Conservation (phyloP, 257 asterid genomes). For the Fraxinus cuspidata region DNA sequence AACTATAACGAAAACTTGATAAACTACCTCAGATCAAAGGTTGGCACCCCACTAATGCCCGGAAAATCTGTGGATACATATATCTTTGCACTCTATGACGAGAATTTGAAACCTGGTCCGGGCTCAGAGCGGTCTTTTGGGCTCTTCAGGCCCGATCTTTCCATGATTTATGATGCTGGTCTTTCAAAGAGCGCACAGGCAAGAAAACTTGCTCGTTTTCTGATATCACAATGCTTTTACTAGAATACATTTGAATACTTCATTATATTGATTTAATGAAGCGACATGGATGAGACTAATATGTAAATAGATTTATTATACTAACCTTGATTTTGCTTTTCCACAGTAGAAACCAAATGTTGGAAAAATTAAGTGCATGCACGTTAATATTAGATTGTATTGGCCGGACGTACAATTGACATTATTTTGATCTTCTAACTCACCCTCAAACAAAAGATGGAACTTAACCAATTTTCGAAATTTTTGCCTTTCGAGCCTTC, state of each 20-base stretch:
- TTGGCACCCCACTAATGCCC: constrained; percentile 97
- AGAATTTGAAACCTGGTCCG: constrained; percentile 86
- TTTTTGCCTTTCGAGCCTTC: background rate
- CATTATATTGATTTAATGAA: background rate
- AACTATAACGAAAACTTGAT: constrained; percentile 87
- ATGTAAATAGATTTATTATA: no score
- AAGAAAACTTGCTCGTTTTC: background rate
- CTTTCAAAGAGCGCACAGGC: constrained; percentile 69
- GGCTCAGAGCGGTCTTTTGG: constrained; percentile 84
- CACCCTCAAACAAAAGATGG: background rate
- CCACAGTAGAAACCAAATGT: background rate
- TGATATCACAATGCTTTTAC: background rate
- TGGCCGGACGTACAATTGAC: background rate
- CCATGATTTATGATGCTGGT: constrained; percentile 65
- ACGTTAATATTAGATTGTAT: background rate
- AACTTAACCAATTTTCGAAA: background rate
- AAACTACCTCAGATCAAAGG: constrained; percentile 74
- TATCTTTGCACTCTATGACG: constrained; percentile 91
- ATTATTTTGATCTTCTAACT: background rate
- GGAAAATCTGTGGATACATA: constrained; percentile 92
- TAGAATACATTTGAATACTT: background rate
- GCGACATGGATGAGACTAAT: background rate
- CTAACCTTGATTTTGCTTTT: background rate
- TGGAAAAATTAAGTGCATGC: background rate
- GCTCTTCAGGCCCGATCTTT: constrained; percentile 72